A percentile compares a stretch with the other conserved stretches of the same genome.
phyloP scores from a whole-genome alignment of 192 early-diverging fungal genomes.

The Mortierella antarctica region DNA sequence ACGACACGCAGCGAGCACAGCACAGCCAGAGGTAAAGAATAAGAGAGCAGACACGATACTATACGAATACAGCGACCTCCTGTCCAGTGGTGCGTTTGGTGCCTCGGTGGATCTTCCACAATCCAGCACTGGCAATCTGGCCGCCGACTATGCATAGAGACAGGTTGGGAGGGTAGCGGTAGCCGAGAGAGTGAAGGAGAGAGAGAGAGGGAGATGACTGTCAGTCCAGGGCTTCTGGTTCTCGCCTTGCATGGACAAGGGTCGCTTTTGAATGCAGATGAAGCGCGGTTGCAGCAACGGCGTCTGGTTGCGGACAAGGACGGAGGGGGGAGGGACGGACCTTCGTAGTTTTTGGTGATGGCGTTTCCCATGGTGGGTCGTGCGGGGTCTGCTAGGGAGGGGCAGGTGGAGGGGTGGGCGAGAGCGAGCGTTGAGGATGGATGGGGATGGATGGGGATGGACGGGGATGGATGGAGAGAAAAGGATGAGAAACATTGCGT shows the following conservation, averaged over 20 bases:
- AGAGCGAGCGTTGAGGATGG: not conserved
- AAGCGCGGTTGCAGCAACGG: no score
- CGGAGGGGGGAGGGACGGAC: conserved; percentile 2
- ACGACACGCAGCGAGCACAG: not conserved
- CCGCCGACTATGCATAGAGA: conserved; percentile 50
- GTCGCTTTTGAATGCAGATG: no score
- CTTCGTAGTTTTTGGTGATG: conserved; percentile 56
- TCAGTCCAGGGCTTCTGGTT: not conserved
- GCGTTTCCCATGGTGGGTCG: conserved; percentile 50
- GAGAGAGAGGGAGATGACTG: not conserved
- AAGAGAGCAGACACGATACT: conserved; percentile 7
- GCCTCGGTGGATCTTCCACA: conserved; percentile 77
- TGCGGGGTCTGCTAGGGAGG: not conserved
- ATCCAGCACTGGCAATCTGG: conserved; percentile 69
- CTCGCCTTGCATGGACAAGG: no score
- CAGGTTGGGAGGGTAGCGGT: not conserved
- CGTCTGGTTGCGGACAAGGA: not conserved
- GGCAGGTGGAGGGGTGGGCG: not conserved
- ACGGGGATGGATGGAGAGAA: not conserved
- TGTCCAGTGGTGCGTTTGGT: conserved; percentile 67
- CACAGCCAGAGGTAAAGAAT: not conserved
- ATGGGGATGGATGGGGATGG: not conserved
- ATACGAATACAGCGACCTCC: conserved; percentile 76
- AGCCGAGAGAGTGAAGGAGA: not conserved
- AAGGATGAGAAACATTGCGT: not conserved